Base-by-base conservation (phyloP, 208 protist genomes). In the Wallacemonas collosoma region DNA sequence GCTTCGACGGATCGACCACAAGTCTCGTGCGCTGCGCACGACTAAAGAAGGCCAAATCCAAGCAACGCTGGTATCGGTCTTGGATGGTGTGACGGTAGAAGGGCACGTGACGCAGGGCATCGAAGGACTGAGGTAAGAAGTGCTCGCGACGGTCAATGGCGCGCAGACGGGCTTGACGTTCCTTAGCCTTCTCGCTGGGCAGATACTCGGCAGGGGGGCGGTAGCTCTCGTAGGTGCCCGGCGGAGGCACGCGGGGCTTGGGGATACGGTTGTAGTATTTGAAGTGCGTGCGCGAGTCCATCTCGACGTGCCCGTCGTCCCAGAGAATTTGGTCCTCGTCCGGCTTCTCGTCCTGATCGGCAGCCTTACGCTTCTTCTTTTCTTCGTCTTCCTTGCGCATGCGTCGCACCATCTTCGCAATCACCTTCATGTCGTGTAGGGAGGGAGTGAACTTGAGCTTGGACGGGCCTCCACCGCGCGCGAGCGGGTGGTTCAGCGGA, bases 41-140 rank as follows among this genome's bases (percentile, higher is more conserved):
- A 5, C 98, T 98, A 83, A 98, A 99, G 56, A 99, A 89, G 76
- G 98, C 99, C 35, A 99, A 93, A 85, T 99, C 99, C 14, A 99
- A 89, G 84, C 99, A 99, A 41, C 99, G 93, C 79, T 99, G 98
- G 73, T 99, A 99, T 39, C 97, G 91, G 73, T 99, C 99, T 74
- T 98, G 86, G 61, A 99, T 90, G 12, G 98, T 95, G 54, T 97
- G 79, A 43, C 92, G 75, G 80, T 99, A 99, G 39, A 91, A 94
- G 11, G 98, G 98, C 3, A 99, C 95, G 64, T 98, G 85, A 39
- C 97, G 93, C 7, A 99, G 83, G 55, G 82, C 78, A 53, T 93
- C 87, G 79, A 98, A 99, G 69, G 92, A 87, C 65, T 93, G 80
- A 11, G 98, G 95, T 3, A 98, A 71, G 69, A 99, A 99, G 83